Conservation (phyloP, 139 green algal species). For the Picochlorum costavermella region DNA sequence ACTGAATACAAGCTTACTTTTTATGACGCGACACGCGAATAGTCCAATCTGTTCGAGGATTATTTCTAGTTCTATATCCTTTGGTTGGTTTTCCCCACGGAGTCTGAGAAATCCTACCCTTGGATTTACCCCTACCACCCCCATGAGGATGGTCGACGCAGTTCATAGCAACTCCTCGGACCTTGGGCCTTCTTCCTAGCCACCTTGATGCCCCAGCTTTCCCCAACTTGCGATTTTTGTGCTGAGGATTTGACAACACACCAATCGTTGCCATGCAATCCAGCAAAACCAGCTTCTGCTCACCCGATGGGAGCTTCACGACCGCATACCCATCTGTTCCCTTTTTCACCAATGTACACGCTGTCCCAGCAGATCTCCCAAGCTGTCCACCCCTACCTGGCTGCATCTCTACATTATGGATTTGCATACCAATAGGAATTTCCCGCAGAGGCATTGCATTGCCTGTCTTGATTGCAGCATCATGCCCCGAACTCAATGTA, state of each 20-base stretch:
- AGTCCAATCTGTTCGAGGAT: conserved; percentile 48
- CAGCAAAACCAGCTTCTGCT: conserved; percentile 62
- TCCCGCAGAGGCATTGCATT: conserved; percentile 60
- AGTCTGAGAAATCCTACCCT: conserved; percentile 68
- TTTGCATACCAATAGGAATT: conserved; percentile 52
- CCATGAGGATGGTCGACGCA: conserved; percentile 88
- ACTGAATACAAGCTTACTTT: not conserved
- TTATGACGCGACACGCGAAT: conserved; percentile 63
- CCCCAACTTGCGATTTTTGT: conserved; percentile 72
- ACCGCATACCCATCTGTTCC: conserved; percentile 57
- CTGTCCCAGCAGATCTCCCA: conserved; percentile 60
- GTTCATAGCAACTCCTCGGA: conserved; percentile 92
- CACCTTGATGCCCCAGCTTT: conserved; percentile 69
- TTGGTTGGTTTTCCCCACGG: conserved; percentile 85
- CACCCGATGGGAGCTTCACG: conserved; percentile 74
- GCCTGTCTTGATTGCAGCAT: conserved; percentile 51
- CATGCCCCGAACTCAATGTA: conserved; percentile 41
- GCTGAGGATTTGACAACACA: conserved; percentile 71
- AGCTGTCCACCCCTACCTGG: conserved; percentile 70
- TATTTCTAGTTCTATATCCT: conserved; percentile 72
- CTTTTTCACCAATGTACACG: conserved; percentile 53
- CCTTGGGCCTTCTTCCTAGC: conserved; percentile 41
- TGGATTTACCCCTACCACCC: conserved; percentile 66
- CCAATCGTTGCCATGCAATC: conserved; percentile 83
- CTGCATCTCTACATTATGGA: conserved; percentile 84